These are phyloP conservation scores for Botrytis cinerea DNA, from an alignment of 2,329 filamentous ascomycete species.

Conservation along the genomic window DNA sequence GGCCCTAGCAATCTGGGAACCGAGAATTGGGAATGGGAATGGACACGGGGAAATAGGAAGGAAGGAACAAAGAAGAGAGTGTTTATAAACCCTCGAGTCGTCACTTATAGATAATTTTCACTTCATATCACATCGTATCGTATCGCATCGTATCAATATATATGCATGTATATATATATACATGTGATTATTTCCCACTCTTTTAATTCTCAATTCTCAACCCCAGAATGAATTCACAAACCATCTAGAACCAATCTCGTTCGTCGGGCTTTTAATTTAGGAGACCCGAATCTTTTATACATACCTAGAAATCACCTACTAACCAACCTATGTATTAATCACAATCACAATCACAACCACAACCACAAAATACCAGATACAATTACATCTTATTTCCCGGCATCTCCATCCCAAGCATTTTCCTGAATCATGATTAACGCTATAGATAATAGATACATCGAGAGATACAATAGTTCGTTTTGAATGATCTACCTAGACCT, in stretches of 20 bases:
- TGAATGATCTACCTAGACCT: background rate
- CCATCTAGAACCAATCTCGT: too few relatives aligned
- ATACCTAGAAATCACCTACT: too few relatives aligned
- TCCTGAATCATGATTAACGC: background rate
- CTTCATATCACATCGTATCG: background rate
- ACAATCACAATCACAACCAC: too few relatives aligned
- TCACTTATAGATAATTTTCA: background rate
- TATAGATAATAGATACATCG: background rate
- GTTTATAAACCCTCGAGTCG: background rate
- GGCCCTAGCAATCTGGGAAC: background rate
- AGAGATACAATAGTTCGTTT: background rate
- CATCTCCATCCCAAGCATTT: background rate
- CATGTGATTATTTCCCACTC: background rate
- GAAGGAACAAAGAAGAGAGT: background rate
- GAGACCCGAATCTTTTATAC: too few relatives aligned
- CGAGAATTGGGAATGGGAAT: background rate
- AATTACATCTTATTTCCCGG: background rate
- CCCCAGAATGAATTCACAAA: background rate
- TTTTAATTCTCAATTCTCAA: background rate
- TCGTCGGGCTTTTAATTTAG: too few relatives aligned
- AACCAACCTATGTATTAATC: too few relatives aligned
- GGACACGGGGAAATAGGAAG: background rate
- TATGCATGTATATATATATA: background rate
- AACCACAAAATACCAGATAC: too few relatives aligned
- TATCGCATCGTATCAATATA: background rate